These are phyloP conservation scores for Mortierella sp. DNA, from an alignment of 371 early-diverging fungal genomes.

Conservation along the genomic window DNA sequence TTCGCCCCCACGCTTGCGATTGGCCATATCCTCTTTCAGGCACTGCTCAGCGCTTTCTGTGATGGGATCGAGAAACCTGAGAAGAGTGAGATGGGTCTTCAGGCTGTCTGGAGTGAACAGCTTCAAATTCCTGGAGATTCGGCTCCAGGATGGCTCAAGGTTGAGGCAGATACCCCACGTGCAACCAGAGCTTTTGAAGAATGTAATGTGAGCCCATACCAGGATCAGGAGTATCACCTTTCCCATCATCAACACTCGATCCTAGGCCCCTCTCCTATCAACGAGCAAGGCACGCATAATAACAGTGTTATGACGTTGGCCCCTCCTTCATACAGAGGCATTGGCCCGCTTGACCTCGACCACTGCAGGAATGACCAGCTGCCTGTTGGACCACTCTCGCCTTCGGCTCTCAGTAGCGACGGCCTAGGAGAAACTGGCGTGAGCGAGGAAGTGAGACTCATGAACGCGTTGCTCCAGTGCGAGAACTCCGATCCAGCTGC, in stretches of 20 bases:
- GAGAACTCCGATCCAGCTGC: too few species aligned
- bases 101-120: slow-evolving; percentile 45
- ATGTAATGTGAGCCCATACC: neutral
- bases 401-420: too few species aligned
- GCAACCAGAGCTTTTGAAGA: too few species aligned
- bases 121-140: slow-evolving; percentile 17
- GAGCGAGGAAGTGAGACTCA: too few species aligned
- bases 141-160: slow-evolving; percentile 17
- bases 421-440: too few species aligned
- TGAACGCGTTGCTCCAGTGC: too few species aligned
- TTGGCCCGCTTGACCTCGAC: too few species aligned
- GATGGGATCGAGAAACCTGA: slow-evolving; percentile 31
- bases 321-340: too few species aligned
- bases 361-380: too few species aligned
- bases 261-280: slow-evolving; percentile 7
- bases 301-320: too few species aligned
- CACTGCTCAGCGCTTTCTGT: slow-evolving; percentile 42
- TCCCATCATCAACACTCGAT: slow-evolving; percentile 18
- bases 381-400: too few species aligned
- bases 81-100: slow-evolving; percentile 36
- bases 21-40: slow-evolving; percentile 45
- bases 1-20: slow-evolving; percentile 53
- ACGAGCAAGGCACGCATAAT: too few species aligned
- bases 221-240: slow-evolving; percentile 7
- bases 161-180: slow-evolving; percentile 4